Percentiles rank a stretch among this genome's conserved stretches.
These are phyloP conservation scores for Curvularia lunata DNA, from an alignment of 2,329 filamentous ascomycete genomes.

Conservation along the genomic window DNA sequence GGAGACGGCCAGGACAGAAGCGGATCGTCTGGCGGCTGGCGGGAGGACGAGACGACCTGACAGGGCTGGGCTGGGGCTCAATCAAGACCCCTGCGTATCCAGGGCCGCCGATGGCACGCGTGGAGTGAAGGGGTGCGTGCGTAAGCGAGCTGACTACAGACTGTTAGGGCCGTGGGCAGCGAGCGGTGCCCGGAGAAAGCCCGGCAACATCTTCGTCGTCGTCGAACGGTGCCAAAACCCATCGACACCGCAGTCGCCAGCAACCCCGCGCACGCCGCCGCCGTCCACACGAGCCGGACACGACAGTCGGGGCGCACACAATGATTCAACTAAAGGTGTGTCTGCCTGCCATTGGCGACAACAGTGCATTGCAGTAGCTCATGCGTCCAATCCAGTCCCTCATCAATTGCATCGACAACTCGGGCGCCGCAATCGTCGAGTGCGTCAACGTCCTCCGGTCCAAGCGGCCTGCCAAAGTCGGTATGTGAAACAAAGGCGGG, in stretches of 20 bases:
- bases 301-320: slow-evolving; percentile 19
- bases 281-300: neutral
- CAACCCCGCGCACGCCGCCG: slow-evolving; percentile 12
- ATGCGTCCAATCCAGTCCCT: slow-evolving; percentile 77
- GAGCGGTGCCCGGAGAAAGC: slow-evolving; percentile 4
- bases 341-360: neutral
- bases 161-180: neutral
- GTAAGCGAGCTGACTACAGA: slow-evolving; percentile 14
- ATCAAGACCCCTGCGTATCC: slow-evolving; percentile 13
- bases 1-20: slow-evolving; percentile 26
- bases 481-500: slow-evolving; percentile 58
- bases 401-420: slow-evolving; percentile 99
- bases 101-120: slow-evolving; percentile 5
- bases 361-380: slow-evolving; percentile 26
- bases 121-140: neutral
- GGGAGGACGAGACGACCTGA: slow-evolving; percentile 16
- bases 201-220: slow-evolving; percentile 6
- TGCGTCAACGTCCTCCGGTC: slow-evolving; percentile 92
- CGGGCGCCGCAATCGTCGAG: slow-evolving; percentile 94
- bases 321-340: slow-evolving; percentile 52
- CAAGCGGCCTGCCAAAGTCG: slow-evolving; percentile 86
- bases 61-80: slow-evolving; percentile 24
- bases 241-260: slow-evolving; percentile 14
- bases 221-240: slow-evolving; percentile 6
- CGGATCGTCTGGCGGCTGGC: slow-evolving; percentile 24